Percentiles rank a stretch among this genome's conserved stretches.
Evolutionary conservation across 1,284 basidiomycete genomes (phyloP).

Genomic region (Tranzscheliella williamsii): DNA sequence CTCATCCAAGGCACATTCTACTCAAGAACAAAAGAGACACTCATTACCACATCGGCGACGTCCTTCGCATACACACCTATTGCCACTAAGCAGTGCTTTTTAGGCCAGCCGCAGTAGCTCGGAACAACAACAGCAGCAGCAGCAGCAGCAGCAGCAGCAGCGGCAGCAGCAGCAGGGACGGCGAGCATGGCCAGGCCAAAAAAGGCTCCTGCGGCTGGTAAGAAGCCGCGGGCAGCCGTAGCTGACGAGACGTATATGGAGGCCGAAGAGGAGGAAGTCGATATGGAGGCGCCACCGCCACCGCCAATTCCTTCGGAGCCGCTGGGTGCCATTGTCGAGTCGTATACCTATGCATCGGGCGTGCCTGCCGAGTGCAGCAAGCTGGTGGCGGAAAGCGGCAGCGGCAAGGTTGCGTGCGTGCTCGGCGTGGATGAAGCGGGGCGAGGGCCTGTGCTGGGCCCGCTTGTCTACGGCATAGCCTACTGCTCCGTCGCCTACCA

Average conservation of each 20-base stretch:
- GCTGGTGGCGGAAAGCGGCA: constrained; percentile 8
- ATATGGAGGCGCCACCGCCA: constrained; percentile 4
- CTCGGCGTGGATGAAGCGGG: constrained; percentile 96
- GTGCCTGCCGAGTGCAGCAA: constrained; percentile 25
- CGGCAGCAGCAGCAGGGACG: no score
- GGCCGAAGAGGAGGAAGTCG: background rate
- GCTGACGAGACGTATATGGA: constrained; percentile 1
- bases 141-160: no score
- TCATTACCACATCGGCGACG: no score
- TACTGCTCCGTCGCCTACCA: constrained; percentile 84
- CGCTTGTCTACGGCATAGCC: constrained; percentile 91
- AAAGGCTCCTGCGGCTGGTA: background rate
- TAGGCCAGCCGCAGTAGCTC: no score
- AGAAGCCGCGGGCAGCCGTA: constrained; percentile 3
- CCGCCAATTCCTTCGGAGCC: constrained; percentile 38
- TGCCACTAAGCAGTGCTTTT: no score
- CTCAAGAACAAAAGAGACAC: no score
- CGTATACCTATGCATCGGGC: constrained; percentile 32
- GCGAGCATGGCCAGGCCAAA: no score
- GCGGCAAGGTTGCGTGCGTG: constrained; percentile 43
- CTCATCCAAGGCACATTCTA: no score
- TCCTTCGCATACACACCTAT: no score
- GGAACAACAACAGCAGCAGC: no score
- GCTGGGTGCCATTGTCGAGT: constrained; percentile 9
- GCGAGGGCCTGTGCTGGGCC: constrained; percentile 86